phyloP scores from a whole-genome alignment of 2,329 filamentous ascomycete genomes.

The Penicillium sp. region DNA sequence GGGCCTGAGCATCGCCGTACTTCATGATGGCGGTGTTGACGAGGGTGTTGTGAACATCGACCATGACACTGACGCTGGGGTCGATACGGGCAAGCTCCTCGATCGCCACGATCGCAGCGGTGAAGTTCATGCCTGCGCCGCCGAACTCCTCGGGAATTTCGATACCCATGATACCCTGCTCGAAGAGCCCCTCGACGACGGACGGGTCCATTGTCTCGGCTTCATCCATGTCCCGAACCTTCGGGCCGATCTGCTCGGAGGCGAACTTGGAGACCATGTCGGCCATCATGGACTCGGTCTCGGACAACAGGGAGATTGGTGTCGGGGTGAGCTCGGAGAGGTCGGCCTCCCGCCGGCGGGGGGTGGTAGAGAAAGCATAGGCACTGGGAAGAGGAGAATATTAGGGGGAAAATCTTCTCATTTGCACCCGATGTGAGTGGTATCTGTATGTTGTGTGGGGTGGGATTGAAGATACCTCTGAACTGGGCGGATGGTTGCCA shows the following conservation, averaged over 20 bases:
- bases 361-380: slow-evolving; percentile 63
- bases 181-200: slow-evolving; percentile 90
- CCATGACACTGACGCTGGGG: slow-evolving; percentile 90
- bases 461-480: slow-evolving; percentile 40
- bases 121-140: slow-evolving; percentile 98
- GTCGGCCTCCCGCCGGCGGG: slow-evolving; percentile 58
- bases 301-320: slow-evolving; percentile 88
- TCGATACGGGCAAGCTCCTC: slow-evolving; percentile 95
- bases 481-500: slow-evolving; percentile 40
- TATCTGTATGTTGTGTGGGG: not conserved
- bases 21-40: slow-evolving; percentile 93
- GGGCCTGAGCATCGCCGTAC: slow-evolving; percentile 73
- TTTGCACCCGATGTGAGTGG: not conserved
- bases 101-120: slow-evolving; percentile 90
- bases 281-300: slow-evolving; percentile 84
- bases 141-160: slow-evolving; percentile 98
- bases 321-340: slow-evolving; percentile 81
- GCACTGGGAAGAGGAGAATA: slow-evolving; percentile 29
- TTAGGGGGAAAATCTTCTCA: not conserved
- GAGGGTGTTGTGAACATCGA: slow-evolving; percentile 97
- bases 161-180: slow-evolving; percentile 95
- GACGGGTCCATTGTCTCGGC: slow-evolving; percentile 87
- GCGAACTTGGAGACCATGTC: slow-evolving; percentile 92
- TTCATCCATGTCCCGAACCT: slow-evolving; percentile 97
- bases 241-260: slow-evolving; percentile 82